A percentile compares a stretch with the other conserved stretches of the same genome.
Evolutionary conservation across 1,284 basidiomycete species (phyloP).

Genomic region (Ustilago shanxiensis): DNA sequence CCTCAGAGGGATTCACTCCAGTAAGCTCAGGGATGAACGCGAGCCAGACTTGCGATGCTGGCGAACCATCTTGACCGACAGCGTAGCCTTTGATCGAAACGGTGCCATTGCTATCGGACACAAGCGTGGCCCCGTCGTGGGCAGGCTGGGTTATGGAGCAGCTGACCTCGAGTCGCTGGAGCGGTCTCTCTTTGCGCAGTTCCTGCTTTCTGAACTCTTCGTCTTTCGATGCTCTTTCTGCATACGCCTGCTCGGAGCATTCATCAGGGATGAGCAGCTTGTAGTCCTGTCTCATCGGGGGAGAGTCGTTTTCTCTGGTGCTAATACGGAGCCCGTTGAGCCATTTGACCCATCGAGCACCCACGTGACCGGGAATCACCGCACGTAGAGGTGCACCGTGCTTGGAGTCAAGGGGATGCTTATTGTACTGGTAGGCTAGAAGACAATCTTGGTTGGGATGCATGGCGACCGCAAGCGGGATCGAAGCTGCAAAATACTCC

Average conservation of each 20-base stretch:
- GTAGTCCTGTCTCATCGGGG: slow-evolving; percentile 41
- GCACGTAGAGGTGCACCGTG: slow-evolving; percentile 79
- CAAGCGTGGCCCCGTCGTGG: slow-evolving; percentile 3
- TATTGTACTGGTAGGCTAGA: slow-evolving; percentile 59
- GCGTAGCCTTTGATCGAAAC: slow-evolving; percentile 45
- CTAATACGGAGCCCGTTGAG: slow-evolving; percentile 71
- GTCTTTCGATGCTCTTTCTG: slow-evolving; percentile 15
- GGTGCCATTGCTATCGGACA: background rate
- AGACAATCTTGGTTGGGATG: slow-evolving; percentile 53
- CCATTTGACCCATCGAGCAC: slow-evolving; percentile 85
- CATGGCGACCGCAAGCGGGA: slow-evolving; percentile 51
- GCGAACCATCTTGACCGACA: slow-evolving; percentile 46
- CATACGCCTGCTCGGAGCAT: slow-evolving; percentile 68
- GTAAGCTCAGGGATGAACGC: slow-evolving; percentile 18
- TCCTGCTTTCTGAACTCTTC: slow-evolving; percentile 22
- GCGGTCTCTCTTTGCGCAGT: slow-evolving; percentile 18
- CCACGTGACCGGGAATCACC: slow-evolving; percentile 78
- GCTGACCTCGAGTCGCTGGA: slow-evolving; percentile 45
- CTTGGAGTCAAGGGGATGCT: slow-evolving; percentile 75
- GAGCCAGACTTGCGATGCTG: slow-evolving; percentile 19
- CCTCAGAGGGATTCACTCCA: slow-evolving; percentile 3
- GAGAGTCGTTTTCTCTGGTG: slow-evolving; percentile 24
- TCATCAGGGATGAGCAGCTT: slow-evolving; percentile 72
- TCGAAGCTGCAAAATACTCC: slow-evolving; percentile 48
- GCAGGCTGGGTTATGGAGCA: slow-evolving; percentile 38